These are phyloP conservation scores for Graphilbum ipis-grandicollis DNA, from an alignment of 2,329 filamentous ascomycete species.

Conservation along the genomic window DNA sequence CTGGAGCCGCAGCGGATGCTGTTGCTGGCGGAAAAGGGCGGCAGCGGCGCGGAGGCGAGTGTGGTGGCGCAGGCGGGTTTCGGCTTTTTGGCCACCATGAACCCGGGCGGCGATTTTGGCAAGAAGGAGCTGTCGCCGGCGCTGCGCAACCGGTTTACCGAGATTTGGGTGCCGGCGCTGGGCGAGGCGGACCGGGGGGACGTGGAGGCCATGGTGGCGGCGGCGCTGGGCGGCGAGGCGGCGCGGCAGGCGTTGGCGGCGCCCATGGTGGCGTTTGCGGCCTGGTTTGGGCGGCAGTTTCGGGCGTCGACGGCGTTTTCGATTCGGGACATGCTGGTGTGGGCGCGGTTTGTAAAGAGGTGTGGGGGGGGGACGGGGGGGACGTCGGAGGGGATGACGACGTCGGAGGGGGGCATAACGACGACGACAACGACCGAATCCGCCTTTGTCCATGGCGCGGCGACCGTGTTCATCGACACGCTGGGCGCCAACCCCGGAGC, in stretches of 20 bases:
- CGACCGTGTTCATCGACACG: constrained; percentile 90
- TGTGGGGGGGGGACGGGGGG: too few species aligned
- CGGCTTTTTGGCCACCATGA: constrained; percentile 98
- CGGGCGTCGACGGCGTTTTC: constrained; percentile 65
- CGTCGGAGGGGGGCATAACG: too few species aligned
- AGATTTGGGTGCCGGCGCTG: constrained; percentile 91
- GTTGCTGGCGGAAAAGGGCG: constrained; percentile 83
- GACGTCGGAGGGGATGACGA: too few species aligned
- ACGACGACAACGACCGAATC: too few species aligned
- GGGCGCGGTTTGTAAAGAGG: constrained; percentile 70
- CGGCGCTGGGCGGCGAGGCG: constrained; percentile 52
- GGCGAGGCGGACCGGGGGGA: constrained; percentile 76
- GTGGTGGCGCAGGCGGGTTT: constrained; percentile 64
- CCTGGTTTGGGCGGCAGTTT: constrained; percentile 81
- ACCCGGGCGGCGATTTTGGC: constrained; percentile 93
- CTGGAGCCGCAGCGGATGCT: constrained; percentile 77
- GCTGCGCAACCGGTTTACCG: constrained; percentile 87
- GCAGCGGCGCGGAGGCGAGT: constrained; percentile 38
- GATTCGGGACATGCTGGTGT: constrained; percentile 79
- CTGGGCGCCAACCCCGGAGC: constrained; percentile 90
- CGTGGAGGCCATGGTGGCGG: constrained; percentile 67
- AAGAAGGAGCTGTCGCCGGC: constrained; percentile 95
- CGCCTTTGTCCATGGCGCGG: constrained; percentile 67
- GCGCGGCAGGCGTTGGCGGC: constrained; percentile 34
- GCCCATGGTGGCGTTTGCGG: constrained; percentile 69